Conservation (phyloP, 768 basidiomycete genomes). For the Mycena indigotica region DNA sequence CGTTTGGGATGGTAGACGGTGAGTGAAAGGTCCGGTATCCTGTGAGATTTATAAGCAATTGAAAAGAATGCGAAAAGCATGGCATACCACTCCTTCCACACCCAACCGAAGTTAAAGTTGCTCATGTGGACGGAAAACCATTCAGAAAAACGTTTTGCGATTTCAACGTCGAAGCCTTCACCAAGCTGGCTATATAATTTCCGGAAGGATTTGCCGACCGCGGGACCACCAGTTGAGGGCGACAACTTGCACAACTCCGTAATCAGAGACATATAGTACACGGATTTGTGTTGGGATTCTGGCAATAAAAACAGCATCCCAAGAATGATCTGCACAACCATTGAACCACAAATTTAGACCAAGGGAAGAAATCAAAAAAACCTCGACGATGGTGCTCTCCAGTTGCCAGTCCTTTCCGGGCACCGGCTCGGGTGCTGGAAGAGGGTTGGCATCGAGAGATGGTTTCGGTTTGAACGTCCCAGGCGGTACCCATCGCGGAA, state of each 20-base stretch:
- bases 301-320: conserved; percentile 78
- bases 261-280: conserved; percentile 88
- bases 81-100: conserved; percentile 95
- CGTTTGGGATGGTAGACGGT: conserved; percentile 81
- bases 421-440: conserved; percentile 50
- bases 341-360: not conserved
- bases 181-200: conserved; percentile 79
- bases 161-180: conserved; percentile 85
- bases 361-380: conserved; percentile 35
- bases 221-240: conserved; percentile 89
- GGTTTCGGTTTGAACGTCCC: conserved; percentile 84
- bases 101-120: conserved; percentile 98
- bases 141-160: conserved; percentile 80
- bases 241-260: conserved; percentile 95
- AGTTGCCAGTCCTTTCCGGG: conserved; percentile 80
- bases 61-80: not conserved
- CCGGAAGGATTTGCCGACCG: conserved; percentile 93
- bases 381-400: conserved; percentile 88
- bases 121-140: conserved; percentile 98
- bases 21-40: conserved; percentile 83
- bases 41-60: conserved; percentile 32
- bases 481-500: conserved; percentile 77
- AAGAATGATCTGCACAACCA: conserved; percentile 59
- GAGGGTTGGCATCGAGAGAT: conserved; percentile 45
- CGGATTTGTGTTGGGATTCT: conserved; percentile 68